Evolutionary conservation across 2,329 filamentous ascomycete species (phyloP).

Genomic region (Aspergillus bombycis): DNA sequence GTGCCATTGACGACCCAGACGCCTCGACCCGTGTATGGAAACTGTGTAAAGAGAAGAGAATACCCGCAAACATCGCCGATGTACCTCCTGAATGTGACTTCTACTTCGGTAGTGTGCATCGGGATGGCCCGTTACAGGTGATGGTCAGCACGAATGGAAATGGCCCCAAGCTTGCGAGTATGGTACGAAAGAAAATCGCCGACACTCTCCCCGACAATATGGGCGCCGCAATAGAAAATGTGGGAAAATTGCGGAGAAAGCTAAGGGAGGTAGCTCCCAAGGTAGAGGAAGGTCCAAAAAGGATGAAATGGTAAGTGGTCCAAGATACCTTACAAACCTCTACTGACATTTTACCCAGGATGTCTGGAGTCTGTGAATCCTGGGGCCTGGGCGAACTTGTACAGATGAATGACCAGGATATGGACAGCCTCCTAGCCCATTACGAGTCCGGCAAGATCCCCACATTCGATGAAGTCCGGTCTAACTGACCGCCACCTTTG

Average conservation of each 20-base stretch:
- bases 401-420: slow-evolving; percentile 78
- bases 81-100: slow-evolving; percentile 97
- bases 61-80: slow-evolving; percentile 94
- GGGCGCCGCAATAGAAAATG: slow-evolving; percentile 81
- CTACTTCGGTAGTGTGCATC: slow-evolving; percentile 95
- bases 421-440: slow-evolving; percentile 78
- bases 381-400: slow-evolving; percentile 86
- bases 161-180: slow-evolving; percentile 85
- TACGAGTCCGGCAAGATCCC: slow-evolving; percentile 57
- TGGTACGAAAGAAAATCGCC: slow-evolving; percentile 82
- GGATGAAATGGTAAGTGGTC: slow-evolving; percentile 78
- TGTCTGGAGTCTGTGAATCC: slow-evolving; percentile 85
- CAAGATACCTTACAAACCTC: neutral
- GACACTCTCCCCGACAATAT: slow-evolving; percentile 73
- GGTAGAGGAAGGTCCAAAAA: slow-evolving; percentile 74
- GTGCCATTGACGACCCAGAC: slow-evolving; percentile 88
- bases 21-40: slow-evolving; percentile 93
- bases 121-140: slow-evolving; percentile 92
- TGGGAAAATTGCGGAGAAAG: slow-evolving; percentile 78
- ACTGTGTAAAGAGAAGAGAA: slow-evolving; percentile 80
- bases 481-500: slow-evolving; percentile 4
- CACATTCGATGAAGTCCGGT: slow-evolving; percentile 38
- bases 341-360: slow-evolving; percentile 57
- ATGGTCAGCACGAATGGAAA: slow-evolving; percentile 99
- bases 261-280: slow-evolving; percentile 76